Base-by-base conservation (phyloP, 441 rosid species). In the Biscutella laevigata region DNA sequence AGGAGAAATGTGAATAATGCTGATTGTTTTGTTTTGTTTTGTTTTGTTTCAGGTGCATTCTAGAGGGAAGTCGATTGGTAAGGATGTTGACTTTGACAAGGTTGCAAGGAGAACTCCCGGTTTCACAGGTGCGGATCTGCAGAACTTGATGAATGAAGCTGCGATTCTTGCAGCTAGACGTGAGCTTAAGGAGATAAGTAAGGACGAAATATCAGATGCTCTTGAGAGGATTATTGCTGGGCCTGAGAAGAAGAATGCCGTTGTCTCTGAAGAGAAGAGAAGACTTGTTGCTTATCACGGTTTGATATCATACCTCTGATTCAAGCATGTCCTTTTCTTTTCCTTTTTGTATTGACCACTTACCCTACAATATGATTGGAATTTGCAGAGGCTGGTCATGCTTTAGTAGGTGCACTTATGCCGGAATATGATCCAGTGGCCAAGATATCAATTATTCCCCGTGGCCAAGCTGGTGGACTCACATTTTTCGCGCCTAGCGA, bases 221-320 rank as follows among this genome's bases (percentile, higher is more conserved):
- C 69, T 89, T 20, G 97, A 89, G 78, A 82, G 97, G 74, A 90
- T 90, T 44, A 90, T 86, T 72, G 97, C 95, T 15, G 97, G 97
- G 22, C 97, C 97, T 2, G 97, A 89, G 71, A 89, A 89, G 80
- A 89, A 89, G 61, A 89, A 89, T 39, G 94, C 91, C 1, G 97
- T 89, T 5, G 94, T 89, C 48, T 80, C 97, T 0, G 97, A 89
- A 0, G 94, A 84, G 63, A 89, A 89, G 77, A 89, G 81, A 68
- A 81, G 72, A 65, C 62, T 89, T 40, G 97, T 89, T 57, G 97
- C 97, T 58, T 85, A 85, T 38, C 96, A 88, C 14, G 96, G 95
- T 88, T 75, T 32, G 37, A 48, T 12, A 17, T 17, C 20, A 17
- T 35, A 19, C 10, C 11, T 7, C 22, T 30, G 1, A 11, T 49